Conservation (phyloP, 1,284 basidiomycete genomes). For the Rhodotorula sp. region DNA sequence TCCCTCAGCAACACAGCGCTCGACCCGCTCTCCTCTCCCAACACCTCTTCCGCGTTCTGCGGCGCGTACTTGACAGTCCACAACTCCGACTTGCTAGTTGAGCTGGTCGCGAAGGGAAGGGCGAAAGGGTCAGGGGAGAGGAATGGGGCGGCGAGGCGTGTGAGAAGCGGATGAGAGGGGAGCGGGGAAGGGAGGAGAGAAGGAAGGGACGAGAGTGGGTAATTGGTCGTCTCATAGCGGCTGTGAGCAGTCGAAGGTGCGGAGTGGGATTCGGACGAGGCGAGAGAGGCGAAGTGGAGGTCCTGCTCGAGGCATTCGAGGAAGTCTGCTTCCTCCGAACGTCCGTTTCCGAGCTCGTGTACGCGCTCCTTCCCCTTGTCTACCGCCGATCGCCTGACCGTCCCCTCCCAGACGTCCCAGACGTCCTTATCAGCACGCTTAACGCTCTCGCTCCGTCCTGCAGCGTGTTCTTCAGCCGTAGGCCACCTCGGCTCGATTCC, state of each 20-base stretch:
- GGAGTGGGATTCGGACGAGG: background rate
- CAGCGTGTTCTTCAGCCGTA: constrained; percentile 28
- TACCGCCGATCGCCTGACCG: constrained; percentile 1
- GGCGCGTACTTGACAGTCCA: constrained; percentile 82
- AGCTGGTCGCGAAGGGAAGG: background rate
- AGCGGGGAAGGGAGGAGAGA: constrained; percentile 8
- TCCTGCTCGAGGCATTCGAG: background rate
- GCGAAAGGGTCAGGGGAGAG: background rate
- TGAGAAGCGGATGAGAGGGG: constrained; percentile 22
- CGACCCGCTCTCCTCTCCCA: constrained; percentile 66
- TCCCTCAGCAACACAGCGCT: constrained; percentile 72
- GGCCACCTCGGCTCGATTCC: constrained; percentile 27
- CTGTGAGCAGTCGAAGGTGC: background rate
- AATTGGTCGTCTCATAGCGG: background rate
- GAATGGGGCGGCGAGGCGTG: constrained; percentile 22
- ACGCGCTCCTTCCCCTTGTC: background rate
- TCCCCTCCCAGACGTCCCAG: background rate
- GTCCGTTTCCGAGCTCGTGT: background rate
- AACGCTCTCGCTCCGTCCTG: no score
- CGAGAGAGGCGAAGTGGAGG: background rate
- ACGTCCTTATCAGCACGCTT: background rate
- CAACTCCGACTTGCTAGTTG: background rate
- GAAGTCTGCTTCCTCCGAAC: background rate
- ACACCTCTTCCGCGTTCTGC: constrained; percentile 65
- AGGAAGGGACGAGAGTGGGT: background rate